phyloP scores from a whole-genome alignment of 2,329 filamentous ascomycete species.

The Remersonia thermophila region DNA sequence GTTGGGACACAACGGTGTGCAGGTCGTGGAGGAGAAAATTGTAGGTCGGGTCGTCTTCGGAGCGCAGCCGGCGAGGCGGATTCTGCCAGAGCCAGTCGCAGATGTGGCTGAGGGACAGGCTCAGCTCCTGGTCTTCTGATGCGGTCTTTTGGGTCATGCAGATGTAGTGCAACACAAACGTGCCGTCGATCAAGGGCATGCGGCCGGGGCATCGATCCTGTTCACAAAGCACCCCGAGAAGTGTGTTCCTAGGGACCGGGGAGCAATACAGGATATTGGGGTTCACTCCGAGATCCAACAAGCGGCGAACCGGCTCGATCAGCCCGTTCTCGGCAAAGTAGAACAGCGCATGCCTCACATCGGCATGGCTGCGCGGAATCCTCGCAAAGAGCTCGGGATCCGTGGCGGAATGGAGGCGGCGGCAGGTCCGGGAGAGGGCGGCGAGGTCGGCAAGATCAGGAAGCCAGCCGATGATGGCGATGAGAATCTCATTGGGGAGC shows the following conservation, averaged over 20 bases:
- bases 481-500: conserved; percentile 1
- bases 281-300: background rate
- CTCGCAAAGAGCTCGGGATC: background rate
- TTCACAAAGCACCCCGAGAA: background rate
- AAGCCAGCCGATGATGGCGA: background rate
- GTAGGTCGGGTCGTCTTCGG: background rate
- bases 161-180: background rate
- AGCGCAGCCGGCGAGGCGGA: too few relatives aligned
- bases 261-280: background rate
- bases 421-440: background rate
- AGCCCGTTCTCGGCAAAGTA: conserved; percentile 1
- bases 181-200: background rate
- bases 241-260: background rate
- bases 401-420: background rate
- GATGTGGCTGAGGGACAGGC: background rate
- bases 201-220: background rate
- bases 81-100: too few relatives aligned
- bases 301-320: background rate
- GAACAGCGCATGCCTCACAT: background rate
- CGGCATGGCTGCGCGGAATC: background rate
- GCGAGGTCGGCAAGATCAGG: background rate
- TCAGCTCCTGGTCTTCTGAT: too few relatives aligned
- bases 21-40: background rate
- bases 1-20: too few relatives aligned
- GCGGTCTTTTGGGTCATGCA: too few relatives aligned